Evolutionary conservation across 768 basidiomycete genomes (phyloP), one percentile per base, ranked within the genome.

Genomic region (Coprinellus micaceus): DNA sequence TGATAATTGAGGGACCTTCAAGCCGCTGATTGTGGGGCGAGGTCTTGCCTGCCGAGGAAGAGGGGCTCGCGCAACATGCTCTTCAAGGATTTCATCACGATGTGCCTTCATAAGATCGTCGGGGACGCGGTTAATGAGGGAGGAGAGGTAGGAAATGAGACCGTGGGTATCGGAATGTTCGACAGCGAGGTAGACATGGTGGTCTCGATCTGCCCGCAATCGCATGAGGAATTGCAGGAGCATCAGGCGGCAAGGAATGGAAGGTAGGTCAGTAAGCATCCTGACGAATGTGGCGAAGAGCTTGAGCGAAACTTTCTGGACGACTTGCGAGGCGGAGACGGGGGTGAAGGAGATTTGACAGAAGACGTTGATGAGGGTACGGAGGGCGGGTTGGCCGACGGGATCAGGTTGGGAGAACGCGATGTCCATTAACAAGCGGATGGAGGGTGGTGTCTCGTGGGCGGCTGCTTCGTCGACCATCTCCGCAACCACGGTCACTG

Each of bases 151-250:
- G 4, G 68, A 62, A 26, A 84, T 77, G 41, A 86, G 77, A 6
- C 82, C 82, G 51, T 88, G 78, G 1, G 76, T 71, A 60, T 89
- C 87, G 59, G 78, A 77, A 19, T 71, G 74, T 15, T 69, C 70
- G 43, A 78, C 72, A 19, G 82, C 77, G 54, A 88, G 86, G 68
- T 86, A 97, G 39, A 98, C 64, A 11, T 87, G 79, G 65, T 99
- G 96, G 61, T 94, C 89, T 0, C 91, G 84, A 66, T 97, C 95
- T 0, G 90, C 94, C 54, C 96, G 80, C 19, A 98, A 75, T 13
- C 92, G 84, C 76, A 94, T 84, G 60, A 97, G 67, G 76, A 96
- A 97, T 66, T 94, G 91, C 19, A 98, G 74, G 3, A 88, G 78
- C 12, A 83, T 75, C 17, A 98, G 67, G 22, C 91, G 77, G 0